Conservation (phyloP, 208 protist genomes). For the Acanthamoeba pearcei region DNA sequence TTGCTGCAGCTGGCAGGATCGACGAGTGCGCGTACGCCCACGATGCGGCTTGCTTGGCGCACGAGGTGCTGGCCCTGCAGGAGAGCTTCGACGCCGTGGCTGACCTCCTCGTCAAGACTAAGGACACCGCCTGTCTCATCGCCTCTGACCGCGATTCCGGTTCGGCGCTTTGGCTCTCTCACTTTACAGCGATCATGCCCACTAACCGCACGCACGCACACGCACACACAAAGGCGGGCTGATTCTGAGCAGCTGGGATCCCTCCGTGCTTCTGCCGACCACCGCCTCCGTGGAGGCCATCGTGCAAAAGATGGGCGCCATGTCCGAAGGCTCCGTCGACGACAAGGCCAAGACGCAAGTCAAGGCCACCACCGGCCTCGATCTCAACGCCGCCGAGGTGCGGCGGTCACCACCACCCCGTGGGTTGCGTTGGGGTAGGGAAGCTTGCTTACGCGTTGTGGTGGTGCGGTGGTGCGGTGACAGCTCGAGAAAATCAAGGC, state of each 20-base stretch:
- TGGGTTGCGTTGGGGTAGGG: neutral
- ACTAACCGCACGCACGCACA: neutral
- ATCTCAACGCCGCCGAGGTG: neutral
- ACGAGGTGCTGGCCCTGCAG: slow-evolving; percentile 53
- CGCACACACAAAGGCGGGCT: neutral
- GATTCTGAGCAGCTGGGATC: neutral
- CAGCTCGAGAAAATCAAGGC: neutral
- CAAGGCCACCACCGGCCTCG: neutral
- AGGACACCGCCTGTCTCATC: slow-evolving; percentile 50
- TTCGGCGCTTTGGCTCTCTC: neutral
- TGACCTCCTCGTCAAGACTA: slow-evolving; percentile 8
- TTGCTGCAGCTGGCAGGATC: neutral
- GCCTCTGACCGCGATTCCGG: slow-evolving; percentile 25
- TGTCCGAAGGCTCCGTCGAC: neutral
- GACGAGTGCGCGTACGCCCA: neutral
- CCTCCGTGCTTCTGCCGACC: neutral
- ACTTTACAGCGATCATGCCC: neutral
- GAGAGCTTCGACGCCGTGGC: slow-evolving; percentile 51
- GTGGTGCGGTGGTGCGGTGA: neutral
- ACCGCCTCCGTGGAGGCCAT: neutral
- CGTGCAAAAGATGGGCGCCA: neutral
- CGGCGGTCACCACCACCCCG: neutral
- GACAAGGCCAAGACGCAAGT: neutral
- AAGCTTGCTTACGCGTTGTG: neutral
- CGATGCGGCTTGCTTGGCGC: slow-evolving; percentile 40